Conservation (phyloP, 805 yeast genomes). For the Candida peoriensis region DNA sequence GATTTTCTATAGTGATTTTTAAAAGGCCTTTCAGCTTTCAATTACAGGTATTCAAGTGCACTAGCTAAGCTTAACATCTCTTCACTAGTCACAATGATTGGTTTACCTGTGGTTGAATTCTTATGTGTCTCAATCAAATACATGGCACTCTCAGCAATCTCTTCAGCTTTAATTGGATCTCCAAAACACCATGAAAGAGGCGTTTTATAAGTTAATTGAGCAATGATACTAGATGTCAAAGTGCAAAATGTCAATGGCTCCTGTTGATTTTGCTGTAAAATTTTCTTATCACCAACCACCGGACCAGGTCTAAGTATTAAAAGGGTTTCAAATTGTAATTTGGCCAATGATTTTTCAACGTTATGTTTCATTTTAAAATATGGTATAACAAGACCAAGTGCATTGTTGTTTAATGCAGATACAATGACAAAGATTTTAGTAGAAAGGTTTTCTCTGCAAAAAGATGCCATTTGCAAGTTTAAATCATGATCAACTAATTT, state of each 20-base stretch:
- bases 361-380: conserved; percentile 67
- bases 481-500: conserved; percentile 65
- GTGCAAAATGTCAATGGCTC: conserved; percentile 6
- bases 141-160: conserved; percentile 15
- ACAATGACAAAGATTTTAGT: conserved; percentile 60
- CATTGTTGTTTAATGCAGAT: conserved; percentile 54
- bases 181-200: conserved; percentile 12
- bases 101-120: not conserved
- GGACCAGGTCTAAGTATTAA: conserved; percentile 75
- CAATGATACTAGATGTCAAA: conserved; percentile 11
- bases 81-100: conserved; percentile 2
- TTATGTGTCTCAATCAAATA: conserved; percentile 11
- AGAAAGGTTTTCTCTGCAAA: conserved; percentile 57
- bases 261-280: conserved; percentile 3
- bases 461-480: conserved; percentile 58
- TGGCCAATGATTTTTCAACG: conserved; percentile 59
- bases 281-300: conserved; percentile 28
- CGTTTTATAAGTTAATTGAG: conserved; percentile 12
- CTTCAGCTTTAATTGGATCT: conserved; percentile 13
- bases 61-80: conserved; percentile 4
- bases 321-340: conserved; percentile 56
- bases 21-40: too few species aligned
- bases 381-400: conserved; percentile 42
- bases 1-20: too few species aligned
- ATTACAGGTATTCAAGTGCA: too few species aligned